phyloP scores from a whole-genome alignment of 2,329 filamentous ascomycete genomes.

The Aspergillus hiratsukae region DNA sequence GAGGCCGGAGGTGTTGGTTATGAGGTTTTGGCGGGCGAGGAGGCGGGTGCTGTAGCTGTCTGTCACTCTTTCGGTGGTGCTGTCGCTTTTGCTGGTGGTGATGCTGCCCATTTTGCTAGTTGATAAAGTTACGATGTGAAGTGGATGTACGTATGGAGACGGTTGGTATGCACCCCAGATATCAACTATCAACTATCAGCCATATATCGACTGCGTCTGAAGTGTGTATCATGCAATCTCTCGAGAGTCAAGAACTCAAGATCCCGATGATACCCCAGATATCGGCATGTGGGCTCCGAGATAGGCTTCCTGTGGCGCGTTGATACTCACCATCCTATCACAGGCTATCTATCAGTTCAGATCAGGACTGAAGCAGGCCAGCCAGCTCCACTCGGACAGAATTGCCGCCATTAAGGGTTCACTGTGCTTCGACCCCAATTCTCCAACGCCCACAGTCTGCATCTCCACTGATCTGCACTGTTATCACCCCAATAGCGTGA shows the following conservation, averaged over 20 bases:
- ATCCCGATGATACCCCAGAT: background rate
- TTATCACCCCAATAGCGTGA: constrained; percentile 1
- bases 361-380: no score
- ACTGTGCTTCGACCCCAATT: background rate
- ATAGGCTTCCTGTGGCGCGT: background rate
- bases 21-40: constrained; percentile 39
- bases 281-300: background rate
- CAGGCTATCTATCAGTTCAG: no score
- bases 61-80: no score
- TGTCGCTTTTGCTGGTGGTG: constrained; percentile 5
- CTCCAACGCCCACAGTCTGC: constrained; percentile 1
- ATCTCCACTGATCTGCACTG: background rate
- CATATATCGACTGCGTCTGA: no score
- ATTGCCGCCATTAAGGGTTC: constrained; percentile 1
- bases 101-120: background rate
- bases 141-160: no score
- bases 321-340: no score
- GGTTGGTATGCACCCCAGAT: no score
- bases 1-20: constrained; percentile 50
- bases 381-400: constrained; percentile 1
- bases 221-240: no score
- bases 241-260: no score
- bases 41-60: constrained; percentile 39
- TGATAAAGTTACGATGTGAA: no score
- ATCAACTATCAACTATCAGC: no score